A percentile compares a stretch with the other conserved stretches of the same genome.
Evolutionary conservation across 1,284 basidiomycete genomes (phyloP).

Genomic region (Moesziomyces antarcticus): DNA sequence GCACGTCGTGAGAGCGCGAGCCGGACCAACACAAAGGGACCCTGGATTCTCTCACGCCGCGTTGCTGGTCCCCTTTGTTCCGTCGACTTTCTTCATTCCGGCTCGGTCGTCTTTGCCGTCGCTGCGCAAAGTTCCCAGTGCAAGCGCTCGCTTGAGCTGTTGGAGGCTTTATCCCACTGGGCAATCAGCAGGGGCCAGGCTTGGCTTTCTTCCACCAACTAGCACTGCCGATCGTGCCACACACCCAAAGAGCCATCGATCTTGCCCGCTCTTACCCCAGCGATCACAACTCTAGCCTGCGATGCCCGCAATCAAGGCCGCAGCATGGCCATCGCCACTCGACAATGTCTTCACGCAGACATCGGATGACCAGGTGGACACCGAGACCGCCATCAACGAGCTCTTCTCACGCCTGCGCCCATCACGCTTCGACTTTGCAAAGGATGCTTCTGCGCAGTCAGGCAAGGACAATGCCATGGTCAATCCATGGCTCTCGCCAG

Average conservation of each 20-base stretch:
- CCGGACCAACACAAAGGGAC: conserved; percentile 8
- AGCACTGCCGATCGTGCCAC: not conserved
- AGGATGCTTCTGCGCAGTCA: not conserved
- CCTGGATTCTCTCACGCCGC: conserved; percentile 2
- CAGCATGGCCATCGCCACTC: conserved; percentile 52
- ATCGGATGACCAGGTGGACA: conserved; percentile 58
- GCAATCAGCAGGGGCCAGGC: too few species aligned
- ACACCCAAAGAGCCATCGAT: too few species aligned
- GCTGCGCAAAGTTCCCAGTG: too few species aligned
- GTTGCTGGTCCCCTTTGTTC: not conserved
- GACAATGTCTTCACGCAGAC: conserved; percentile 55
- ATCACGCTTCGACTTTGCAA: conserved; percentile 27
- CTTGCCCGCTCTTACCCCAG: too few species aligned
- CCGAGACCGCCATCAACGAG: conserved; percentile 54
- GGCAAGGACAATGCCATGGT: conserved; percentile 8
- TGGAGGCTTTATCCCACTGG: too few species aligned
- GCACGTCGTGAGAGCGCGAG: not conserved
- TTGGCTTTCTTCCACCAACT: not conserved
- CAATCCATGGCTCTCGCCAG: conserved; percentile 44
- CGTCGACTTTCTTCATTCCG: too few species aligned
- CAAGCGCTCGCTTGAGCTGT: too few species aligned
- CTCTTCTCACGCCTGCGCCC: conserved; percentile 43
- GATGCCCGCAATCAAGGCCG: conserved; percentile 40
- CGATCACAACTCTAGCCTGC: too few species aligned
- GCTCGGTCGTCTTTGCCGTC: too few species aligned